Evolutionary conservation across 257 asterid genomes (phyloP).

Genomic region (Nicotiana noctiflora): DNA sequence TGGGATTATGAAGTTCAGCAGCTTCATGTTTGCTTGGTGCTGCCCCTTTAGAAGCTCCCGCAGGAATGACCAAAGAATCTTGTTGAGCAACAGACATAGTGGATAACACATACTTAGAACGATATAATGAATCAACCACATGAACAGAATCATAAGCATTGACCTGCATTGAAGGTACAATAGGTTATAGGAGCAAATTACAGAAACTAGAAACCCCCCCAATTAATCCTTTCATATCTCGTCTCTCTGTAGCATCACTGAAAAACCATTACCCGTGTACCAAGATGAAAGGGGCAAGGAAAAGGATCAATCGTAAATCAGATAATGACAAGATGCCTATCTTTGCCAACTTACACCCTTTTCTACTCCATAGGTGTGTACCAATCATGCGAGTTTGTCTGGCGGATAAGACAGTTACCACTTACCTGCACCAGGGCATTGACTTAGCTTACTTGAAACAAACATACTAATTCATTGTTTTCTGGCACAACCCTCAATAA

Average conservation of each 20-base stretch:
- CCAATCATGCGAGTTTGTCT: not conserved
- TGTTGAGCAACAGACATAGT: constrained; percentile 20
- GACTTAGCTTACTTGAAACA: not conserved
- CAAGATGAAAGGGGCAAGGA: too few species aligned
- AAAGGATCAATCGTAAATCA: not conserved
- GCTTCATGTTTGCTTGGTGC: constrained; percentile 4
- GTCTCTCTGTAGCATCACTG: not conserved
- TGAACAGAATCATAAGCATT: constrained; percentile 56
- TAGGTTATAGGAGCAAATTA: not conserved
- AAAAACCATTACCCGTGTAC: too few species aligned
- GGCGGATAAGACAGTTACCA: not conserved
- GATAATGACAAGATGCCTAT: not conserved
- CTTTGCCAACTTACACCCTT: not conserved
- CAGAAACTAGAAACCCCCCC: not conserved
- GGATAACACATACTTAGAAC: constrained; percentile 67
- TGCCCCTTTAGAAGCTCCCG: constrained; percentile 16
- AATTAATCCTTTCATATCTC: not conserved
- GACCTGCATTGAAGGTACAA: constrained; percentile 40
- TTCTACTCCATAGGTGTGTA: not conserved
- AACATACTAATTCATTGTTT: not conserved
- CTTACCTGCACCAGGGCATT: not conserved
- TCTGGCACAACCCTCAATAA: not conserved
- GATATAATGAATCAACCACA: constrained; percentile 59
- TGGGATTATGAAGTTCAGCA: constrained; percentile 42
- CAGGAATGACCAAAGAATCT: constrained; percentile 21